Conservation (phyloP, 257 asterid genomes). For the Przewalskia tangutica region DNA sequence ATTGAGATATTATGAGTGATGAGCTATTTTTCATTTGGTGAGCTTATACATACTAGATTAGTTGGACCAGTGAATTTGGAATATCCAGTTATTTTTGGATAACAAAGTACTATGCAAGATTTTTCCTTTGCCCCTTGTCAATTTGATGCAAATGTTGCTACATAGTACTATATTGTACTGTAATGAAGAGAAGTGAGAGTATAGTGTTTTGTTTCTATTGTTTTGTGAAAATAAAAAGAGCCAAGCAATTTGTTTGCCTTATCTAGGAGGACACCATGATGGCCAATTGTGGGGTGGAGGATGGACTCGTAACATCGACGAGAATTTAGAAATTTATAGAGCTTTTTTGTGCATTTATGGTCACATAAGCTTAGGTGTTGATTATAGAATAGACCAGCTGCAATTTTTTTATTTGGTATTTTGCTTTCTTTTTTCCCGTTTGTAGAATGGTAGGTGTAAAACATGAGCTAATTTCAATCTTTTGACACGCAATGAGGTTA, state of each 20-base stretch:
- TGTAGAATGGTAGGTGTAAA: not conserved
- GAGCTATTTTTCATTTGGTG: no score
- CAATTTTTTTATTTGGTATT: not conserved
- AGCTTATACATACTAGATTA: no score
- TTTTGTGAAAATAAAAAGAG: not conserved
- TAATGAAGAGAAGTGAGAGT: not conserved
- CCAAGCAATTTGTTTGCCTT: slow-evolving; percentile 6
- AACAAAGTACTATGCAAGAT: not conserved
- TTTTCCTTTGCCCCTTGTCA: no score
- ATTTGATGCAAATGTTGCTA: not conserved
- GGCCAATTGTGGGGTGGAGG: not conserved
- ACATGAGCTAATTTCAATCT: not conserved
- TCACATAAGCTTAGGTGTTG: not conserved
- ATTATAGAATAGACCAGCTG: not conserved
- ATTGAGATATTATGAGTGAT: no score
- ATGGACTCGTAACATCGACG: not conserved
- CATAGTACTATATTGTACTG: not conserved
- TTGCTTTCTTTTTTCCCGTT: not conserved
- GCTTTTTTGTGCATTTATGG: not conserved
- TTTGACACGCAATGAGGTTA: not conserved
- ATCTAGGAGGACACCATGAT: not conserved
- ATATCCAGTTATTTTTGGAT: not conserved
- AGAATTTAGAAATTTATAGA: not conserved
- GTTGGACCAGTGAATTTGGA: not conserved
- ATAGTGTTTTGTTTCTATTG: not conserved